Percentiles rank a stretch among this genome's conserved stretches.
phyloP scores from a whole-genome alignment of 306 rosid genomes.

The Herpetospermum pedunculosum region DNA sequence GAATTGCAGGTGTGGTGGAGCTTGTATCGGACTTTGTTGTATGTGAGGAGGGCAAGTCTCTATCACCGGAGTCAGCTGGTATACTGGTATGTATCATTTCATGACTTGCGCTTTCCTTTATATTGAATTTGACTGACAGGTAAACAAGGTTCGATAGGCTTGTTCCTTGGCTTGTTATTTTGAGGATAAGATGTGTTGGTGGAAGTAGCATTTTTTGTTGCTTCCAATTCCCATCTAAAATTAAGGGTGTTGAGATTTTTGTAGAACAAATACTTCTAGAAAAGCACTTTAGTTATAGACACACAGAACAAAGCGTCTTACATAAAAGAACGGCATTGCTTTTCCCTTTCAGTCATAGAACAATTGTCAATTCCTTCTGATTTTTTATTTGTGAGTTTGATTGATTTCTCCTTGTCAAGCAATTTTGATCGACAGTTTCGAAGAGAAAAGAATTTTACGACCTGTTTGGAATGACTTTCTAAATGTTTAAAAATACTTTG shows the following conservation, averaged over 20 bases:
- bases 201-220: background rate
- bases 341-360: background rate
- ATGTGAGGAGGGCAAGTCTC: conserved; percentile 84
- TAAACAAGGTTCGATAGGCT: background rate
- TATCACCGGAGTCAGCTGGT: conserved; percentile 88
- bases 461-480: too few species aligned
- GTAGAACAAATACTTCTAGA: background rate
- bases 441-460: background rate
- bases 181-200: background rate
- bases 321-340: too few species aligned
- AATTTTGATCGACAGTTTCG: background rate
- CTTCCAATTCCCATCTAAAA: background rate
- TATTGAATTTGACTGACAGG: background rate
- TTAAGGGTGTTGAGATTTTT: background rate
- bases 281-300: background rate
- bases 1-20: conserved; percentile 76
- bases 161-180: background rate
- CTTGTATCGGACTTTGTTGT: conserved; percentile 73
- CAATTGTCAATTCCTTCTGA: background rate
- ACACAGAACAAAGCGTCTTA: too few species aligned
- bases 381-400: background rate
- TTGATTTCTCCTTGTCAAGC: background rate
- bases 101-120: background rate
- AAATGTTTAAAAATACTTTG: too few species aligned
- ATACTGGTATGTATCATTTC: conserved; percentile 40